A percentile compares a stretch with the other conserved stretches of the same genome.
These are phyloP conservation scores for Penicillium sp. DNA, from an alignment of 2,329 filamentous ascomycete genomes.

Conservation along the genomic window DNA sequence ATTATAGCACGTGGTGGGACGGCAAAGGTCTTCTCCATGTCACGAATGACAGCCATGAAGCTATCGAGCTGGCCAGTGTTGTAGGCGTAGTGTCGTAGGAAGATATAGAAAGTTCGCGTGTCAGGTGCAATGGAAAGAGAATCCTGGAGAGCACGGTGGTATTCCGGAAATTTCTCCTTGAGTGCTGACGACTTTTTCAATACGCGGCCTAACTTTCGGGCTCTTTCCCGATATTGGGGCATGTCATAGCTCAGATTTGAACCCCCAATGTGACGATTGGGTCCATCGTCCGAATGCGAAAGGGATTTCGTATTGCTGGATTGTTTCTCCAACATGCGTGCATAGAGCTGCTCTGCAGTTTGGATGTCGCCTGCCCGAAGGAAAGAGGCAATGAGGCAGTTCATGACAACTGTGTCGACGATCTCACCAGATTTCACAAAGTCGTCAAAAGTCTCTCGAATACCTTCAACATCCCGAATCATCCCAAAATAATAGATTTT, in stretches of 20 bases:
- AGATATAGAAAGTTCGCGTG: slow-evolving; percentile 72
- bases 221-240: slow-evolving; percentile 34
- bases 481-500: slow-evolving; percentile 83
- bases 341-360: slow-evolving; percentile 77
- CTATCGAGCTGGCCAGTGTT: slow-evolving; percentile 68
- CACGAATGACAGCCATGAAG: slow-evolving; percentile 69
- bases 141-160: slow-evolving; percentile 63
- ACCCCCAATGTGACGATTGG: neutral
- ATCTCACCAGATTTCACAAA: slow-evolving; percentile 84
- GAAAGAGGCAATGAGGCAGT: slow-evolving; percentile 78
- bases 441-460: slow-evolving; percentile 74
- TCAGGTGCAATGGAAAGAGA: slow-evolving; percentile 68
- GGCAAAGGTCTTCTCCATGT: slow-evolving; percentile 68
- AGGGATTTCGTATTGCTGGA: slow-evolving; percentile 37
- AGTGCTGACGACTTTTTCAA: slow-evolving; percentile 47
- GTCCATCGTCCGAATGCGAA: neutral
- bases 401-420: slow-evolving; percentile 81
- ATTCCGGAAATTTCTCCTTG: slow-evolving; percentile 51
- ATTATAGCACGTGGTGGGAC: slow-evolving; percentile 71
- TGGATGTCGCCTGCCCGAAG: slow-evolving; percentile 71
- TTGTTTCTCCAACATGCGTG: slow-evolving; percentile 72
- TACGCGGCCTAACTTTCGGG: slow-evolving; percentile 47
- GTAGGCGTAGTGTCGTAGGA: slow-evolving; percentile 72
- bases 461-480: slow-evolving; percentile 67
- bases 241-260: slow-evolving; percentile 33